Base-by-base conservation (phyloP, 106 monocot genomes). In the Dendrobium chrysotoxum region DNA sequence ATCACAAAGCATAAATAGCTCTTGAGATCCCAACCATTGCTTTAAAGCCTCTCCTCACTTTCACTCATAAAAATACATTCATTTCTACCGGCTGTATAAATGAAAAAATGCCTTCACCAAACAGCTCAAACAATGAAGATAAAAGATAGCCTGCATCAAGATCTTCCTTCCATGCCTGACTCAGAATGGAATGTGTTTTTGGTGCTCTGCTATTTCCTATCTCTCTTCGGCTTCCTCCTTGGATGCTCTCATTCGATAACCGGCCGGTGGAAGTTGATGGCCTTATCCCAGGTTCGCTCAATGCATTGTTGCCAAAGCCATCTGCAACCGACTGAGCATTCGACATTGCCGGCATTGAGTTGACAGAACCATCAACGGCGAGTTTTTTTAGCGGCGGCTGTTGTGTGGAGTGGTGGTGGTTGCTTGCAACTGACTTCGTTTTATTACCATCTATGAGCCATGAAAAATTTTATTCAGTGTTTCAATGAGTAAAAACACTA, bases 121-220 rank as follows among this genome's bases (percentile, higher is more conserved):
- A 99, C 21, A 95, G 78, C 75, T 89, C 92, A 64, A 89, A 88
- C 31, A 99, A 71, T 2, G 95, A 93, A 7, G 87, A 79, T 87
- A 99, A 67, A 72, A 99, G 79, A 67, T 78, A 82, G 0, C 95
- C 95, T 16, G 91, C 90, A 74, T 99, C 91, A 40, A 86, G 70
- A 55, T 99, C 95, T 58, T 99, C 95, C 82, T 90, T 99, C 99
- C 99, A 99, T 16, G 99, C 95, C 83, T 89, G 88, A 31, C 83
- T 84, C 2, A 98, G 86, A 40, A 83, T 79, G 0, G 85, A 21
- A 11, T 83, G 83, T 31, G 39, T 39, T 28, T 83, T 93, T 16
- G 81, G 79, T 21, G 67, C 44, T 76, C 47, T 75, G 61, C 47
- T 75, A 18, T 76, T 47, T 4, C 70, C 55, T 20, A 50, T 81